A percentile compares a stretch with the other conserved stretches of the same genome.
Conservation (phyloP, 2,329 filamentous ascomycete species). For the Fusarium devonianum region DNA sequence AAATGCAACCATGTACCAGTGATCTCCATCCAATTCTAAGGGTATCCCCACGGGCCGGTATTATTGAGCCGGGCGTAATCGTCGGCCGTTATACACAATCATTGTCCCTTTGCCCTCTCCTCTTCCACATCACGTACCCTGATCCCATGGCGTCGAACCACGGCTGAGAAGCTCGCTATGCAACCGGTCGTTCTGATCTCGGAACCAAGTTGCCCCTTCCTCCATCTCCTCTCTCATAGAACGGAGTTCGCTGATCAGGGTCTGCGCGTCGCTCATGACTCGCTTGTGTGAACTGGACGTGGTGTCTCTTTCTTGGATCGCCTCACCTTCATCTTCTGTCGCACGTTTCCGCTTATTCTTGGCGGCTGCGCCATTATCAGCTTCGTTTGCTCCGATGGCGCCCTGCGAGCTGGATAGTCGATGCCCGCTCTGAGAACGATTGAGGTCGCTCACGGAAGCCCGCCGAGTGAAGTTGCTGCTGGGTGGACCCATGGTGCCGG, state of each 20-base stretch:
- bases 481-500: constrained; percentile 44
- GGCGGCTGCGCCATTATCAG: constrained; percentile 22
- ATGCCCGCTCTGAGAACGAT: constrained; percentile 26
- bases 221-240: constrained; percentile 55
- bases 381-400: constrained; percentile 7
- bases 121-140: constrained; percentile 37
- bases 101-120: constrained; percentile 1
- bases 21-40: constrained; percentile 38
- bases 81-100: constrained; percentile 4
- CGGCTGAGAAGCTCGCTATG: constrained; percentile 48
- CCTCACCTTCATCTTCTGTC: constrained; percentile 38
- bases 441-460: constrained; percentile 37
- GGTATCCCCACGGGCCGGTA: constrained; percentile 32
- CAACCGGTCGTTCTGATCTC: constrained; percentile 53
- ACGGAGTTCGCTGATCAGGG: constrained; percentile 51
- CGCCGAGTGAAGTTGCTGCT: constrained; percentile 27
- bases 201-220: constrained; percentile 56
- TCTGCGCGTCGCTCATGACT: constrained; percentile 53
- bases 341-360: constrained; percentile 47
- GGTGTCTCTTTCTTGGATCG: constrained; percentile 10
- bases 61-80: constrained; percentile 5
- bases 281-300: constrained; percentile 47
- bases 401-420: constrained; percentile 37
- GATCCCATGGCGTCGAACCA: constrained; percentile 47
- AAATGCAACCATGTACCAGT: constrained; percentile 15